These are phyloP conservation scores for Lasiodiplodia sp. DNA, from an alignment of 2,329 filamentous ascomycete genomes.

Conservation along the genomic window DNA sequence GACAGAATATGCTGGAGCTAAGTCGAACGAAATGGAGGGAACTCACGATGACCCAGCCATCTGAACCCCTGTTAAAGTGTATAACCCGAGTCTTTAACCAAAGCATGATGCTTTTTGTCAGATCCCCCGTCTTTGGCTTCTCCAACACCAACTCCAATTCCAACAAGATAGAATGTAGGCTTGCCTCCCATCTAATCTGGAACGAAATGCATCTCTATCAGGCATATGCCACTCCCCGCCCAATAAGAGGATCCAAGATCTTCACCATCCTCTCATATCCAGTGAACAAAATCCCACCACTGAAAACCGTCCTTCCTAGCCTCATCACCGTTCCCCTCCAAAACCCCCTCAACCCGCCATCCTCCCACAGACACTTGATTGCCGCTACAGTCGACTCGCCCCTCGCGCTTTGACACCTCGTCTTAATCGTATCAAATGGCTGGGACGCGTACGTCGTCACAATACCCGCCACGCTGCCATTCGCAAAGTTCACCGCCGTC, in stretches of 20 bases:
- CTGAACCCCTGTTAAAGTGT: too few species aligned
- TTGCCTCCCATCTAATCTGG: neutral
- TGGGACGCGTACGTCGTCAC: slow-evolving; percentile 68
- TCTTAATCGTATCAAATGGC: slow-evolving; percentile 71
- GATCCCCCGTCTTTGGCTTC: too few species aligned
- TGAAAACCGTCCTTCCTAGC: slow-evolving; percentile 68
- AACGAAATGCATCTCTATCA: neutral
- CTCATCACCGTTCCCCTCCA: slow-evolving; percentile 76
- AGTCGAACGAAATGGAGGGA: too few species aligned
- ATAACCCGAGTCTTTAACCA: too few species aligned
- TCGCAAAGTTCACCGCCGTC: slow-evolving; percentile 65
- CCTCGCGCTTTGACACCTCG: slow-evolving; percentile 65
- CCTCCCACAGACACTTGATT: slow-evolving; percentile 60
- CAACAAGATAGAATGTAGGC: neutral
- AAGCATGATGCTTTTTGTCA: too few species aligned
- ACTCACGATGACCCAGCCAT: too few species aligned
- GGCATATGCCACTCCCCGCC: neutral
- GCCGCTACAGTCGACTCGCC: slow-evolving; percentile 66
- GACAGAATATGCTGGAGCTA: too few species aligned
- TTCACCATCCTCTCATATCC: slow-evolving; percentile 7
- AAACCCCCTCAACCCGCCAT: slow-evolving; percentile 67
- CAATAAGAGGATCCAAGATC: slow-evolving; percentile 21
- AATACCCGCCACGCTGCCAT: slow-evolving; percentile 67
- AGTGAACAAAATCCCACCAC: slow-evolving; percentile 58
- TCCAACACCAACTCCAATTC: neutral